Evolutionary conservation across 352 stramenopile genomes (phyloP).

Genomic region (Pythium periplocum): DNA sequence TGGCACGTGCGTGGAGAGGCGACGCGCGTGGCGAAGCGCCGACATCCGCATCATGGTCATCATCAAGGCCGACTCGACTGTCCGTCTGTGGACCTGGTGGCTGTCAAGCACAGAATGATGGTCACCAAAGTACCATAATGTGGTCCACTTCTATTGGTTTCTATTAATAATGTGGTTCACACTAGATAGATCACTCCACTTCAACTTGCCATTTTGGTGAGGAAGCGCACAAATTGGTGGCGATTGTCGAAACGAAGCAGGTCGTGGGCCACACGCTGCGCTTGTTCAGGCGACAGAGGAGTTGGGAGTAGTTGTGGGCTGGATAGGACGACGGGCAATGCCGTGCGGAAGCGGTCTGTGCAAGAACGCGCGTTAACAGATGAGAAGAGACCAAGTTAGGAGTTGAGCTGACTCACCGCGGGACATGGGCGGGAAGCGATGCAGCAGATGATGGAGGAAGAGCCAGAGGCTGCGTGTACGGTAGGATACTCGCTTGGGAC

Average conservation of each 20-base stretch:
- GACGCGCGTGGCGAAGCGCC: constrained; percentile 12
- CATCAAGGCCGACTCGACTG: constrained; percentile 2
- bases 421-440: constrained; percentile 33
- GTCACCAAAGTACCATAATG: neutral
- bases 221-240: constrained; percentile 38
- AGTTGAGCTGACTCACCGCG: constrained; percentile 7
- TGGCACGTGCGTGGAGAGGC: constrained; percentile 7
- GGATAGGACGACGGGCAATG: constrained; percentile 23
- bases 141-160: neutral
- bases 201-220: constrained; percentile 19
- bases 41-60: constrained; percentile 2
- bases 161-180: constrained; percentile 12
- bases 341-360: constrained; percentile 38
- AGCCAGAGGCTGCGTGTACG: constrained; percentile 52
- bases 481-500: constrained; percentile 39
- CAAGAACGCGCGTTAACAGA: neutral
- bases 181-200: constrained; percentile 10
- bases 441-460: constrained; percentile 69
- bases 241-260: constrained; percentile 31
- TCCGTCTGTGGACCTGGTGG: constrained; percentile 1
- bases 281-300: constrained; percentile 25
- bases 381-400: too few species aligned
- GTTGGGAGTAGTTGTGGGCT: constrained; percentile 23
- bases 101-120: constrained; percentile 2
- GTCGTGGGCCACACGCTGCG: constrained; percentile 28